Evolutionary conservation across 2,329 filamentous ascomycete genomes (phyloP), one percentile per base, ranked within the genome.

Genomic region (Monilinia fructicola): DNA sequence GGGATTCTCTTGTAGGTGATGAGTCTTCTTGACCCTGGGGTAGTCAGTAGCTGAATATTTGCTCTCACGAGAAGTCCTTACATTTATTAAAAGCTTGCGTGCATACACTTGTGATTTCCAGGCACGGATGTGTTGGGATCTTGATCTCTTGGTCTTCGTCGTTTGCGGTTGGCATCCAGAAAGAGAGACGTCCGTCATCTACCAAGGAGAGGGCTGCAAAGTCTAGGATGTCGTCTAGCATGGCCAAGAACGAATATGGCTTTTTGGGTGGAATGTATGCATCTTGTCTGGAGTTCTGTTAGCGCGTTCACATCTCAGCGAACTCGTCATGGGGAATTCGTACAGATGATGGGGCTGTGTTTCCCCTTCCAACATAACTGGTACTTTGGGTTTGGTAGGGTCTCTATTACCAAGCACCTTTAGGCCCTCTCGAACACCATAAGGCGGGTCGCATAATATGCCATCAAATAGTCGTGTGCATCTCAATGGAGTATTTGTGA

Each of bases 101-200:
- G 75, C 93, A 97, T 40, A 93, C 85, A 54, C 85, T 87, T 26
- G 93, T 84, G 31, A 94, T 80, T 73, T 90, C 85, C 18, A 99
- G 79, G 67, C 85, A 86, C 0, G 90, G 90, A 76, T 98, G 92
- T 26, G 82, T 84, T 0, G 94, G 94, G 18, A 94, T 84, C 0
- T 86, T 82, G 28, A 97, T 86, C 75, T 94, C 90, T 67, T 89
- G 85, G 58, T 92, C 85, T 71, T 92, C 85, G 68, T 91, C 88
- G 74, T 92, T 93, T 38, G 92, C 89, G 0, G 93, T 96, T 0
- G 95, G 95, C 91, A 98, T 96, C 95, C 95, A 99, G 81, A 99
- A 96, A 10, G 90, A 91, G 12, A 99, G 77, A 38, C 95, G 84
- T 0, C 92, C 95, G 69, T 87, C 79, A 63, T 92, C 88, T 10